phyloP scores from a whole-genome alignment of 1,284 basidiomycete genomes.

The Agroathelia rolfsii region DNA sequence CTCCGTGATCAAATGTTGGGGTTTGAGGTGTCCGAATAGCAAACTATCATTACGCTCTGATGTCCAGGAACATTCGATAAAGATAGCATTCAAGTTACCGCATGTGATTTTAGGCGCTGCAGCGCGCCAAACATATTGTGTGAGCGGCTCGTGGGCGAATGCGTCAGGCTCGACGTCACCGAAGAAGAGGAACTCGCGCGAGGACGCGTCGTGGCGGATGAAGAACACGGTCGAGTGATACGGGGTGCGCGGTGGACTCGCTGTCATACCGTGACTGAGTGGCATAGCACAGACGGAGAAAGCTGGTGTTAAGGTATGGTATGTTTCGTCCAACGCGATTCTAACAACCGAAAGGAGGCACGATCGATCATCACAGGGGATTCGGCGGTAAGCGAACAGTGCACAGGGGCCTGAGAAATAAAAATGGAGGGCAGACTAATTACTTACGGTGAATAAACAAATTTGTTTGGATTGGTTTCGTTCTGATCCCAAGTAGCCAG shows the following conservation, averaged over 20 bases:
- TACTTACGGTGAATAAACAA: constrained; percentile 51
- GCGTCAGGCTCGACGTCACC: constrained; percentile 78
- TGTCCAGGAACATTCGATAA: constrained; percentile 81
- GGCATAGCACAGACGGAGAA: constrained; percentile 60
- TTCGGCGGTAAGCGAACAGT: constrained; percentile 23
- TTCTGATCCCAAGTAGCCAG: constrained; percentile 65
- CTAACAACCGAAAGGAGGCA: constrained; percentile 10
- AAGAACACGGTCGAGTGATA: constrained; percentile 74
- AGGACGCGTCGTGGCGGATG: constrained; percentile 47
- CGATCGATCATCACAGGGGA: neutral
- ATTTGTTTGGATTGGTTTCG: constrained; percentile 41
- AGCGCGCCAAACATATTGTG: constrained; percentile 55
- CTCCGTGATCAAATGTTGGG: constrained; percentile 62
- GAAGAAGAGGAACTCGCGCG: constrained; percentile 69
- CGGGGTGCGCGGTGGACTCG: constrained; percentile 28
- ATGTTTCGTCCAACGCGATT: constrained; percentile 31
- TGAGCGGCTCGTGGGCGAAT: constrained; percentile 45
- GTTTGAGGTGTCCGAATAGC: constrained; percentile 71
- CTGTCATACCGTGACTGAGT: constrained; percentile 60
- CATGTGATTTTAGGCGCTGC: constrained; percentile 64
- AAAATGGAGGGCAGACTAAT: constrained; percentile 4
- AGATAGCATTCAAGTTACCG: constrained; percentile 52
- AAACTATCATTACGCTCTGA: constrained; percentile 46
- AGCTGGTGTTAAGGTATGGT: constrained; percentile 38
- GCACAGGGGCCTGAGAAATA: constrained; percentile 3